Evolutionary conservation across 179 eudicot genomes (phyloP), one percentile per base, ranked within the genome.

Genomic region (Camellia oleifera): DNA sequence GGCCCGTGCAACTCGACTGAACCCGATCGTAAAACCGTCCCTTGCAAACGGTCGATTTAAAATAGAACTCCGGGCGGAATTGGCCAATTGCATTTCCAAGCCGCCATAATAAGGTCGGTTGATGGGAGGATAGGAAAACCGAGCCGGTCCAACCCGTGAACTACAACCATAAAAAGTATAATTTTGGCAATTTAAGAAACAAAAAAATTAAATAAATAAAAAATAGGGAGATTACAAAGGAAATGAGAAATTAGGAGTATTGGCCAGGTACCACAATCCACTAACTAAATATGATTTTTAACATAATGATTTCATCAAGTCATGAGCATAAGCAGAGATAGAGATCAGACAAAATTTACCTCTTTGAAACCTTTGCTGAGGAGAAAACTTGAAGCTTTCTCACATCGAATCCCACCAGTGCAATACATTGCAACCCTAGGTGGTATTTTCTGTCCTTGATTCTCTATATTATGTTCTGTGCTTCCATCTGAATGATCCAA

Each of bases 381-480:
- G 86, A 96, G 97, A 81, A 84, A 92, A 82, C 99, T 96, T 63
- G 99, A 88, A 81, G 99, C 99, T 84, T 96, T 96, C 84, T 96
- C 99, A 83, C 98, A 96, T 68, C 98, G 91, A 80, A 96, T 94
- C 58, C 99, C 99, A 81, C 98, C 99, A n/a, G 99, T 96, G 85
- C 99, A 96, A 79, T 96, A 94, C 99, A 96, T 94, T 74, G 99
- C 98, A 82, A 96, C 92, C n/a, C 92, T 89, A 45, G 97, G 89
- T 32, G 88, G 94, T 70, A 75, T 84, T 76, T 86, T 88, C 75
- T 69, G 81, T 70, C 78, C 90, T 63, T 81, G 79, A 74, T 67
- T 58, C 64, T 69, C 85, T 67, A 58, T 72, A 56, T 79, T 79
- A 80, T 70, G 78, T 77, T 80, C 82, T 83, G 50, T 65, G 81